Percentiles rank a stretch among this genome's conserved stretches.
phyloP scores from a whole-genome alignment of 345 rosid species.

The Murraya koenigii region DNA sequence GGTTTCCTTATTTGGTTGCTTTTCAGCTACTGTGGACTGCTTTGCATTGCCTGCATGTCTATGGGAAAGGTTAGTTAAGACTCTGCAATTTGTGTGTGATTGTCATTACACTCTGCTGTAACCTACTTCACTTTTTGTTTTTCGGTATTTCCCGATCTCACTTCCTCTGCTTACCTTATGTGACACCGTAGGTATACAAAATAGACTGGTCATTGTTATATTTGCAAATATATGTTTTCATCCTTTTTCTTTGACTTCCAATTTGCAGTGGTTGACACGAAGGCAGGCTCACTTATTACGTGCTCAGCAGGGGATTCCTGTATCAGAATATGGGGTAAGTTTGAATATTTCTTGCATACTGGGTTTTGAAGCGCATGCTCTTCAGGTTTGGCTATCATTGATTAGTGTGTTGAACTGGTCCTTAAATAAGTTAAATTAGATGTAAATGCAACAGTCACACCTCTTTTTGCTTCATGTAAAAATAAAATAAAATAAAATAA shows the following conservation, averaged over 20 bases:
- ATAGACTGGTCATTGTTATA: background rate
- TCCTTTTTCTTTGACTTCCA: conserved; percentile 9
- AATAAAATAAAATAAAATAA: no score
- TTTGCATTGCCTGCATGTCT: conserved; percentile 81
- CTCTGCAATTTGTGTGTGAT: background rate
- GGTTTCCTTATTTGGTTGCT: conserved; percentile 96
- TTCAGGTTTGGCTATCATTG: no score
- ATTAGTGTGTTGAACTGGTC: background rate
- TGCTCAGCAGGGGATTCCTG: conserved; percentile 94
- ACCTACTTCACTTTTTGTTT: background rate
- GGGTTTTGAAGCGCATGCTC: background rate
- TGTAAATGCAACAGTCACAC: background rate
- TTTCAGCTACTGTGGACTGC: conserved; percentile 92
- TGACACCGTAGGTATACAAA: background rate
- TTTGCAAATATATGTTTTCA: conserved; percentile 1
- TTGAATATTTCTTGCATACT: conserved; percentile 22
- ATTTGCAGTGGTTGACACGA: conserved; percentile 75
- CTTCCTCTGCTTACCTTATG: background rate
- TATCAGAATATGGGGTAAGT: conserved; percentile 92
- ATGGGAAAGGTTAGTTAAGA: conserved; percentile 58
- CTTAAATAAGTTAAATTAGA: background rate
- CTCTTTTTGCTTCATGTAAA: background rate
- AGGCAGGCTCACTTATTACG: conserved; percentile 81
- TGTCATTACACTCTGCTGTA: background rate
- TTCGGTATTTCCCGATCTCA: background rate